phyloP scores from a whole-genome alignment of 2,329 filamentous ascomycete species.

The Pseudogymnoascus sp. region DNA sequence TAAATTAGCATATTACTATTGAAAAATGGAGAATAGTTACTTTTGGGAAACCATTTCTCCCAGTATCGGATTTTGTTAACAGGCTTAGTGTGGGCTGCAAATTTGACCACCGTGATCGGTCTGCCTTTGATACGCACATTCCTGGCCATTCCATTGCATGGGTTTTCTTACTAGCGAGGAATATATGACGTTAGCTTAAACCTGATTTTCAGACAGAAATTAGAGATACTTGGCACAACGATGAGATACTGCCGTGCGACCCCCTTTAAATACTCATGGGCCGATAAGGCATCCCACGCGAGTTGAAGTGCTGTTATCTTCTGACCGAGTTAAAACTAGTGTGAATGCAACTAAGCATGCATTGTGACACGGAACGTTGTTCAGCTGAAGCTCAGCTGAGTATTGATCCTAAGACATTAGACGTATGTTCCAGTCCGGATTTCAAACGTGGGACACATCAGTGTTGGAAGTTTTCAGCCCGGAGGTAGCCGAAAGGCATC shows the following conservation, averaged over 20 bases:
- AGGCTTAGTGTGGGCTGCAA: neutral
- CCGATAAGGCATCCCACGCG: neutral
- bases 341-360: neutral
- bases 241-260: neutral
- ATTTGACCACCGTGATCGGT: neutral
- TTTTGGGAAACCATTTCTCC: neutral
- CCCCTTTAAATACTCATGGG: neutral
- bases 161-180: too few species aligned
- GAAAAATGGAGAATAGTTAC: neutral
- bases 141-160: too few species aligned
- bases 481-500: neutral
- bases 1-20: neutral
- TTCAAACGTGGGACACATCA: neutral
- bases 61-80: neutral
- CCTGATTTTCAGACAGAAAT: neutral
- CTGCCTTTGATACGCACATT: neutral
- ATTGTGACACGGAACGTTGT: neutral
- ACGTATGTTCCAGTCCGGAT: neutral
- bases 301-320: neutral
- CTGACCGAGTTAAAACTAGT: neutral
- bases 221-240: neutral
- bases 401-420: neutral
- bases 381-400: constrained; percentile 4
- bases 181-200: neutral
- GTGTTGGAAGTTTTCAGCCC: neutral